Base-by-base conservation (phyloP, 805 yeast genomes). In the Spathaspora sp. region DNA sequence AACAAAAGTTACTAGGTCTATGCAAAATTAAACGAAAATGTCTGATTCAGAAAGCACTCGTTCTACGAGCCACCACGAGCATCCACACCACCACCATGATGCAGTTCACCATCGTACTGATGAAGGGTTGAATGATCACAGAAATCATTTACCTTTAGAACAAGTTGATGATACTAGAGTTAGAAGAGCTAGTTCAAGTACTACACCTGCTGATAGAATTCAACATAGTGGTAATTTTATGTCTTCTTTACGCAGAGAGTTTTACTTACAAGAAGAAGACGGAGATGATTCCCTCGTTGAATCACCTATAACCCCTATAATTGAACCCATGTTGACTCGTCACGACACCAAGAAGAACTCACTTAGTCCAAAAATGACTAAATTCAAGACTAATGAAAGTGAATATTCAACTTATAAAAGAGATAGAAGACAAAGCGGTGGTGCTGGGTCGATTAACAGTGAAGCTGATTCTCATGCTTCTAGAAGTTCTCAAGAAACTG, bases 401-500 rank as follows among this genome's bases (percentile, higher is more conserved):
- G 26, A 32, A n/a, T 53, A 54, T 38, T 60, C 64, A 9, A 61
- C 57, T 26, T 59, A 59, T 49, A 31, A 35, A 40, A 38, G 47
- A 11, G 72, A 70, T 42, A 57, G 72, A 52, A 61, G 80, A 53
- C 59, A 70, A 28, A 62, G 77, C 47, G 56, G 65, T 4, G 26
- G 26, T 23, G 26, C 26, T 53, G 56, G 72, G 5, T 60, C 79
- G 12, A 67, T 72, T 40, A 89, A 85, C 60, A 79, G 83, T 53
- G 93, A 87, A 23, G 26, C 26, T 56, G 86, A 81, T 58, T 86
- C 92, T 1, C 88, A 82, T 58, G 87, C 85, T 1, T 86, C 93
- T 7, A 77, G 90, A 57, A 82, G 84, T 17, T 85, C 92, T 3
- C 96, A 89, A 60, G 97, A 91, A 64, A 90, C 97, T 0, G 98